phyloP scores from a whole-genome alignment of 1,139 yeast genomes.

The Geotrichum bryndzae region DNA sequence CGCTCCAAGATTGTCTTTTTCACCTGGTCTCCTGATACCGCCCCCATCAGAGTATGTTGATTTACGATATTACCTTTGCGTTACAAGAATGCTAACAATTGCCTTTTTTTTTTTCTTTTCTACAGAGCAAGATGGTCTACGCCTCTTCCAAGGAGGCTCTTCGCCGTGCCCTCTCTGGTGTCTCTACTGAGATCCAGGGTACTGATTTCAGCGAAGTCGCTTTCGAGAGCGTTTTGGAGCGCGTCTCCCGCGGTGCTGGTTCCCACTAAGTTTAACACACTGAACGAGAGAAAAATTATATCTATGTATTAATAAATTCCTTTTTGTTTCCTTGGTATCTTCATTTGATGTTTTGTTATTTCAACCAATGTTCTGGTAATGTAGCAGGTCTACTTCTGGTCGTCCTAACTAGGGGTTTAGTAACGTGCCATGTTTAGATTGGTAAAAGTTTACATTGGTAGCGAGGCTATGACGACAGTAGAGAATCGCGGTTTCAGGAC shows the following conservation, averaged over 20 bases:
- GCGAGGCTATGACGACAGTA: no score
- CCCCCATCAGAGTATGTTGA: conserved; percentile 52
- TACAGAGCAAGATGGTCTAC: conserved; percentile 81
- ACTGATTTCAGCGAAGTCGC: conserved; percentile 97
- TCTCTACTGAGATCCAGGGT: conserved; percentile 91
- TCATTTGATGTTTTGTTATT: no score
- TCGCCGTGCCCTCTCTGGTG: conserved; percentile 95
- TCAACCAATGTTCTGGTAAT: no score
- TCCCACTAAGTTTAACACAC: conserved; percentile 38
- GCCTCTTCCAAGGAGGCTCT: conserved; percentile 96
- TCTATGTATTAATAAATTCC: not conserved
- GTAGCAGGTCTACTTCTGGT: no score
- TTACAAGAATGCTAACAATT: conserved; percentile 2
- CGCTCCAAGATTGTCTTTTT: conserved; percentile 85
- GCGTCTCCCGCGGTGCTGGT: conserved; percentile 74
- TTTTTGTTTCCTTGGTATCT: not conserved
- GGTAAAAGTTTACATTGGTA: no score
- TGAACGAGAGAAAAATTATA: conserved; percentile 26
- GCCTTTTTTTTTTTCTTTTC: not conserved
- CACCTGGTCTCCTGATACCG: conserved; percentile 98
- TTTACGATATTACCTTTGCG: conserved; percentile 26
- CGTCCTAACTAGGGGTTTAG: no score
- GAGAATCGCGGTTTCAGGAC: no score
- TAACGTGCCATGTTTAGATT: no score
- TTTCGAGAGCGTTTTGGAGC: conserved; percentile 85